phyloP scores from a whole-genome alignment of 768 basidiomycete species.

The Termitomyces sp. region DNA sequence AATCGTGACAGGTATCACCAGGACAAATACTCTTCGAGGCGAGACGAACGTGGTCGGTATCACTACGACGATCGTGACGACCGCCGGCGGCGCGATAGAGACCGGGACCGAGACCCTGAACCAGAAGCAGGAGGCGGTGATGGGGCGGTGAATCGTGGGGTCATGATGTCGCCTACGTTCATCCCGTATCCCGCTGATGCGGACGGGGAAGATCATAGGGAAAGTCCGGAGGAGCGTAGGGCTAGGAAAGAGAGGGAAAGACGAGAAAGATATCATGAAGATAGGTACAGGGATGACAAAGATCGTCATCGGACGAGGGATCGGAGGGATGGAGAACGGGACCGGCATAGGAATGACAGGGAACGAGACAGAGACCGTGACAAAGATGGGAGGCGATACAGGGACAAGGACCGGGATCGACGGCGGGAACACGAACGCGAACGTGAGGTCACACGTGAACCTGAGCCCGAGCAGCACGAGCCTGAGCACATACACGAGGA shows the following conservation, averaged over 20 bases:
- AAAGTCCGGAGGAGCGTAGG: background rate
- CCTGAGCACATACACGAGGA: conserved; percentile 7
- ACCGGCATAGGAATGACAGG: conserved; percentile 16
- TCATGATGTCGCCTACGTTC: conserved; percentile 13
- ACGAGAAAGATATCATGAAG: background rate
- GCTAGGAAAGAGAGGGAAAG: background rate
- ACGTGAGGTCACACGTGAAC: background rate
- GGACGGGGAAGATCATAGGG: conserved; percentile 2
- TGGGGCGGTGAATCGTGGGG: background rate
- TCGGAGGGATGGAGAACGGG: conserved; percentile 10
- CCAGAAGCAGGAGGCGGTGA: conserved; percentile 1
- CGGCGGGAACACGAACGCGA: conserved; percentile 9
- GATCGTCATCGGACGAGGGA: background rate
- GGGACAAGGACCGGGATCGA: conserved; percentile 3
- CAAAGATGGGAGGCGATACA: conserved; percentile 4
- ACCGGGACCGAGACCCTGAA: conserved; percentile 4
- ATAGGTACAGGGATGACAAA: background rate
- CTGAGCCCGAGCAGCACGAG: conserved; percentile 12
- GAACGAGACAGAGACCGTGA: conserved; percentile 4
- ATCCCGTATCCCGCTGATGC: conserved; percentile 13
- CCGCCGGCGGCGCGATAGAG: conserved; percentile 5
- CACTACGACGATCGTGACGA: conserved; percentile 3
- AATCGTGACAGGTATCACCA: conserved; percentile 1
- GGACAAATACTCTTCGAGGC: conserved; percentile 5
- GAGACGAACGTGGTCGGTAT: conserved; percentile 7